Base-by-base conservation (phyloP, 2,329 filamentous ascomycete species). In the Aureobasidium pullulans region DNA sequence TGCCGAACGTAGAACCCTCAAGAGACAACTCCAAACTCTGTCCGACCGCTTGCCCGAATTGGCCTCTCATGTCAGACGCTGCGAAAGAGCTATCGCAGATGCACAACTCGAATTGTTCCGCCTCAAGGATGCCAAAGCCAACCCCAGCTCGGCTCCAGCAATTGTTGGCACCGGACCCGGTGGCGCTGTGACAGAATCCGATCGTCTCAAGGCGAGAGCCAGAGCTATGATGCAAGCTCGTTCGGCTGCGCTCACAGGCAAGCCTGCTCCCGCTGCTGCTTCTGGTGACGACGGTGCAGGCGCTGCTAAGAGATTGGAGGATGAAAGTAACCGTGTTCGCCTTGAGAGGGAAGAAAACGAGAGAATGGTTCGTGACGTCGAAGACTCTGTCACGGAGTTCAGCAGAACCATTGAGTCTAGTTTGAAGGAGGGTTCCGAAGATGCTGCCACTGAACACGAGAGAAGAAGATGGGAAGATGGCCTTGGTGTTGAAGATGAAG, bases 161-260 rank as follows among this genome's bases (percentile, higher is more conserved):
- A 90, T 99, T 63, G 84, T 97, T 61, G 94, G 94, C 47, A 97
- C 93, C 62, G 94, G 94, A 9, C 93, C 92, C 60, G 93, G 93
- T 44, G 94, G 94, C 56, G 77, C 84, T 46, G 84, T 99, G 43
- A 99, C 94, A 0, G 94, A 99, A 74, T 88, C 90, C 3, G 94
- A 99, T 74, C 85, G 93, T 57, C 83, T 97, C 65, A 97, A 96
- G 77, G 94, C 94, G 37, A 85, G 92, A 66, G 93, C 94, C 34
- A 96, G 92, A 76, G 93, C 93, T 40, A 96, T 96, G 85, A 99
- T 99, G 94, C 93, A 97, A 76, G 92, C 96, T 69, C 88, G 94
- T 61, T 92, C 94, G 65, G 94, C 94, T 59, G 93, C 94, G 16
- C 77, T 99, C 63, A 90, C 91, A 23, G 94, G 94, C 60, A 90